Base-by-base conservation (phyloP, 768 basidiomycete species). In the Serendipita sp. region DNA sequence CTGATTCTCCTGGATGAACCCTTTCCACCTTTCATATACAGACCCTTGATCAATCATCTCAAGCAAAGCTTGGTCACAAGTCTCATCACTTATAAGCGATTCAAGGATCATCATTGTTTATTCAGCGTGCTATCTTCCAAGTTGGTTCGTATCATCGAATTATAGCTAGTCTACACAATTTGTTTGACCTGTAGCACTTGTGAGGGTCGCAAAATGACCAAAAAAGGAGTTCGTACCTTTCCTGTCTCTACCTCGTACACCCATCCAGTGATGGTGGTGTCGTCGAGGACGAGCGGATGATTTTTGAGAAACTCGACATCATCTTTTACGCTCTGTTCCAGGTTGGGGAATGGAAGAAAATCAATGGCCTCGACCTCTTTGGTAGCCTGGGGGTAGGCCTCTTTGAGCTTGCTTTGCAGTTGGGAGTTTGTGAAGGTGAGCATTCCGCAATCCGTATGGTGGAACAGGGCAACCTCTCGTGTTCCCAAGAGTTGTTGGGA, bases 381-480 rank as follows among this genome's bases (percentile, higher is more conserved):
- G 23, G 68, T 66, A 45, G 70, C 67, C 16, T 71, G 64, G 62
- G 2, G 69, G 45, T 76, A 73, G 32, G 76, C 74, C 44, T 77
- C 74, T 69, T 79, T 81, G 68, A 86, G 77, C 58, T 80, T 73
- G 16, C 73, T 69, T 63, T 79, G 80, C 30, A 86, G 74, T 63
- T 80, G 71, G 0, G 77, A 73, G 32, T 78, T 78, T 3, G 74
- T 77, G 75, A 88, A 86, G 0, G 80, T 81, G 54, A 84, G 74
- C 85, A 88, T 87, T 52, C 86, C 86, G 69, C 86, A 88, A 54
- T 78, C 83, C 0, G 83, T 85, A 72, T 89, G 87, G 71, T 84
- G 85, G 72, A 86, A 80, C 60, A 89, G 74, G 3, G 83, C 80
- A 63, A 88, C 80, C 73, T 86, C 84, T 15, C 78, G 77, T 8